Conservation (phyloP, 495 filamentous ascomycete species). For the Neurospora sp. region DNA sequence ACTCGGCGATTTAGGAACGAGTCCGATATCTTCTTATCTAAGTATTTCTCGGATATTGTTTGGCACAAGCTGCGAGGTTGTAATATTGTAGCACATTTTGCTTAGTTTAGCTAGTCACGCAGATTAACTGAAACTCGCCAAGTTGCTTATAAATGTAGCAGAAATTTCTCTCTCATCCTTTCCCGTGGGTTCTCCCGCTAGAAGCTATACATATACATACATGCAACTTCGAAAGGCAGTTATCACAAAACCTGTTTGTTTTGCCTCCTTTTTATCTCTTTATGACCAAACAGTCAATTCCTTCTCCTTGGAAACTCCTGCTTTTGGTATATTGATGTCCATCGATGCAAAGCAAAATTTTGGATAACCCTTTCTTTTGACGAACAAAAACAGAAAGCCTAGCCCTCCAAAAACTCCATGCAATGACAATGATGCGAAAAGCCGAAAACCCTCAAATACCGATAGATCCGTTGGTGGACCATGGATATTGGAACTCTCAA, state of each 20-base stretch:
- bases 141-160: background rate
- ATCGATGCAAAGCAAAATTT: background rate
- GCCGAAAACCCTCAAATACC: background rate
- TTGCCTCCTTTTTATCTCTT: background rate
- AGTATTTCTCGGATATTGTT: background rate
- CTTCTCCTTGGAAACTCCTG: background rate
- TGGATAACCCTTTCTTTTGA: background rate
- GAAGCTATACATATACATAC: background rate
- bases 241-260: background rate
- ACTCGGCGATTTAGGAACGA: background rate
- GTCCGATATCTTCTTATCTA: background rate
- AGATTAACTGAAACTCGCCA: background rate
- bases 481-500: background rate
- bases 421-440: background rate
- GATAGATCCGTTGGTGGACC: background rate
- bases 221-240: background rate
- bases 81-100: background rate
- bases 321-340: background rate
- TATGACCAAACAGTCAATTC: background rate
- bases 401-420: background rate
- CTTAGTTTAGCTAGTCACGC: background rate
- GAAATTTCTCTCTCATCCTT: background rate
- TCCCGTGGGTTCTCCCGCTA: background rate
- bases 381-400: background rate
- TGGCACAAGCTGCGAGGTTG: background rate